Conservation (phyloP, 1,284 basidiomycete species). For the Termitomyces sp. region DNA sequence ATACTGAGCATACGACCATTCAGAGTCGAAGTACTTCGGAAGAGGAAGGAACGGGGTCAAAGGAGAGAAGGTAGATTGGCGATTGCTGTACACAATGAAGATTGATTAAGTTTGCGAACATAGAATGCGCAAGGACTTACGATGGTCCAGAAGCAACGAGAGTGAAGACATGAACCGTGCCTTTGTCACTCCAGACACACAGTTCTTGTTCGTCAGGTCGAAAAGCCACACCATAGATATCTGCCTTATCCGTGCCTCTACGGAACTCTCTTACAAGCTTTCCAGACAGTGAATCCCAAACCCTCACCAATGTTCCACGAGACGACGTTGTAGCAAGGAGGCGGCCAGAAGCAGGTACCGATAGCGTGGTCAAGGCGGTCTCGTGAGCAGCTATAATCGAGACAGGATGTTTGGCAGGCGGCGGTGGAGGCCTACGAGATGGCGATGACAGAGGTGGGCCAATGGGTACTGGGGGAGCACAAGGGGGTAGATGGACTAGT, state of each 20-base stretch:
- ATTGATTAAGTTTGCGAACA: conserved; percentile 11
- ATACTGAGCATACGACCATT: conserved; percentile 93
- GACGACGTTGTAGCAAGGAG: conserved; percentile 83
- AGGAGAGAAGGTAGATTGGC: conserved; percentile 74
- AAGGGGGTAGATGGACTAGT: conserved; percentile 80
- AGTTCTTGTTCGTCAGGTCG: conserved; percentile 75
- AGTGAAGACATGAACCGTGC: conserved; percentile 89
- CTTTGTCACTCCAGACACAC: conserved; percentile 94
- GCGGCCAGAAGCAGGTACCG: conserved; percentile 74
- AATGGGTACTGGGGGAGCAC: conserved; percentile 48
- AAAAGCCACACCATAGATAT: conserved; percentile 86
- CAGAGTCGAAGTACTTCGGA: conserved; percentile 89
- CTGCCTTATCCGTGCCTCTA: conserved; percentile 85
- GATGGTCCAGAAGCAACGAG: conserved; percentile 59
- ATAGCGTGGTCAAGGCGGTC: conserved; percentile 73
- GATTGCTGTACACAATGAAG: conserved; percentile 48
- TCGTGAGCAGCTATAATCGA: conserved; percentile 87
- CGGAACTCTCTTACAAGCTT: conserved; percentile 79
- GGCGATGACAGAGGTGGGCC: conserved; percentile 42
- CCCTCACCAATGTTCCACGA: conserved; percentile 81
- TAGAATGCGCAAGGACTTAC: conserved; percentile 36
- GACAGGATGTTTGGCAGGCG: conserved; percentile 57
- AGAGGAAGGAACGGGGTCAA: conserved; percentile 75
- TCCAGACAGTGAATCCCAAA: conserved; percentile 82
- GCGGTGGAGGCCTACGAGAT: conserved; percentile 47